Percentiles rank a stretch among this genome's conserved stretches.
These are phyloP conservation scores for Anastatica hierochuntica DNA, from an alignment of 345 rosid species.

Conservation along the genomic window DNA sequence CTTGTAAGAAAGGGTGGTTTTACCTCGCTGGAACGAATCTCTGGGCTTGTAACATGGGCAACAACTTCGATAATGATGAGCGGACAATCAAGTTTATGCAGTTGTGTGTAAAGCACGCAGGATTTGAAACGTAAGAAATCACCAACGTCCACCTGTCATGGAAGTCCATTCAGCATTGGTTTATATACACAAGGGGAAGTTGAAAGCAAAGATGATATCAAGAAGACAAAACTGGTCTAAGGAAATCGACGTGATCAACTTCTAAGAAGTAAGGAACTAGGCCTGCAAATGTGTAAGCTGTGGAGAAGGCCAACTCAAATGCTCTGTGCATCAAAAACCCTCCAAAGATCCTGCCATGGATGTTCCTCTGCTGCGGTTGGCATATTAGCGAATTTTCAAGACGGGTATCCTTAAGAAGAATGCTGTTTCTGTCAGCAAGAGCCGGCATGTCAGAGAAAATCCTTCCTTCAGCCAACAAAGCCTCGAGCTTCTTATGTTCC, in stretches of 20 bases:
- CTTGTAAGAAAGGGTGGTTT: neutral
- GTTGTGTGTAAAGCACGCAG: slow-evolving; percentile 66
- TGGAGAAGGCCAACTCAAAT: slow-evolving; percentile 79
- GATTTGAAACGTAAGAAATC: slow-evolving; percentile 75
- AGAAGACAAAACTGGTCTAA: slow-evolving; percentile 56
- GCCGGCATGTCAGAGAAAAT: slow-evolving; percentile 77
- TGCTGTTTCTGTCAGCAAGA: slow-evolving; percentile 76
- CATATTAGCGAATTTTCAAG: slow-evolving; percentile 65
- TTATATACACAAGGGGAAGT: neutral
- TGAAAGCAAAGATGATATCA: neutral
- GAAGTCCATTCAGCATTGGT: neutral
- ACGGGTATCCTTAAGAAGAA: slow-evolving; percentile 60
- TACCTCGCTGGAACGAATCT: slow-evolving; percentile 88
- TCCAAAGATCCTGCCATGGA: slow-evolving; percentile 75
- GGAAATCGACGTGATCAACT: slow-evolving; percentile 85
- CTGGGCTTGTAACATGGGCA: slow-evolving; percentile 94
- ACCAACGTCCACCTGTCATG: slow-evolving; percentile 70
- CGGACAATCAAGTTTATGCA: slow-evolving; percentile 55
- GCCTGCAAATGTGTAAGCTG: slow-evolving; percentile 82
- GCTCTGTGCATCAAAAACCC: slow-evolving; percentile 79
- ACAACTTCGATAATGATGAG: slow-evolving; percentile 78
- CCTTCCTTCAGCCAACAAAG: slow-evolving; percentile 62
- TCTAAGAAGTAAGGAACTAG: slow-evolving; percentile 66
- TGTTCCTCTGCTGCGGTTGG: slow-evolving; percentile 82
- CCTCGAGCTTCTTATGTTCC: slow-evolving; percentile 35